Percentiles rank a stretch among this genome's conserved stretches.
These are phyloP conservation scores for Lachancea nothofagi DNA, from an alignment of 805 yeast genomes.

Conservation along the genomic window DNA sequence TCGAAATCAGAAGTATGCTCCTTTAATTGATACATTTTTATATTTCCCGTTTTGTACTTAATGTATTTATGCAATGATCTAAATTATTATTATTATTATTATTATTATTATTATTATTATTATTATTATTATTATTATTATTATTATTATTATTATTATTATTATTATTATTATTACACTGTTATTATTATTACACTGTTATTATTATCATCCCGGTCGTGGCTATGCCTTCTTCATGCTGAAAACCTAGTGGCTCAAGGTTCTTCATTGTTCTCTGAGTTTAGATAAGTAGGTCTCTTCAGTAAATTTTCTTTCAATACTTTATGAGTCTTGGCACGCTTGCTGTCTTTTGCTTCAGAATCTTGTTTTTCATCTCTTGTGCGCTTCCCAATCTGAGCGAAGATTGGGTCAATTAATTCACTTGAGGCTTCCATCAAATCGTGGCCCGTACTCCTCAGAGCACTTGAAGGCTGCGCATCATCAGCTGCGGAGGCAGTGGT, in stretches of 20 bases:
- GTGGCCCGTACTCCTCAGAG: neutral
- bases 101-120: neutral
- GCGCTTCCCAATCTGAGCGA: conserved; percentile 6
- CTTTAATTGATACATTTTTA: neutral
- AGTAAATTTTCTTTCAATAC: neutral
- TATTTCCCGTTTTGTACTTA: conserved; percentile 2
- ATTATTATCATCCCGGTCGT: neutral
- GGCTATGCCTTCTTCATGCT: neutral
- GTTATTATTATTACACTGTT: too few relatives aligned
- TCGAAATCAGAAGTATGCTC: neutral
- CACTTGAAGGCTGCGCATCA: neutral
- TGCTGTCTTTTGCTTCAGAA: neutral
- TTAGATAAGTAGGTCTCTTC: conserved; percentile 8
- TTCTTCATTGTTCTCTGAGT: conserved; percentile 3
- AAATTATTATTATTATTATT: neutral
- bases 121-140: neutral
- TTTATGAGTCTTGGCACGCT: conserved; percentile 1
- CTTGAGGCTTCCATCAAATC: neutral
- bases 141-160: neutral
- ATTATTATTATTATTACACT: neutral
- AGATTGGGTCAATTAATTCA: conserved; percentile 8
- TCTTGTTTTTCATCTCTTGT: neutral
- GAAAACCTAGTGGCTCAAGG: too few relatives aligned
- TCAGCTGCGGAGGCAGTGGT: neutral
- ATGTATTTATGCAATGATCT: conserved; percentile 7